Base-by-base conservation (phyloP, 2,329 filamentous ascomycete genomes). In the Fusarium bactridioides region DNA sequence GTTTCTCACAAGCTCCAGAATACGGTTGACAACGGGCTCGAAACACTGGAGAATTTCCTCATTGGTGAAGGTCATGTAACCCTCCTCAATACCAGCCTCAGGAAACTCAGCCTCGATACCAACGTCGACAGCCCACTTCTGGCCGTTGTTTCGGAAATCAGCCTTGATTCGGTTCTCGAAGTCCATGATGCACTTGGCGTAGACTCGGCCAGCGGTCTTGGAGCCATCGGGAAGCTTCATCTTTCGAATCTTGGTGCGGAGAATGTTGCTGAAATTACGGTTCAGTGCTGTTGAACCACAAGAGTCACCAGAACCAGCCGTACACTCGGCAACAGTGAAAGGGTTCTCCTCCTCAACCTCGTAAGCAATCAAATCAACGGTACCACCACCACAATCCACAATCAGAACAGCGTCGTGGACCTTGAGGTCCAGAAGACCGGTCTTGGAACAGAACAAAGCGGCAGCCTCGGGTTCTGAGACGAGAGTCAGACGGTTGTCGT, bases 111-210 rank as follows among this genome's bases (percentile, higher is more conserved):
- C 94, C 86, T 99, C 96, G 78, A 99, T 98, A 79, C 96, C 96
- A 55, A 99, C 96, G 80, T 99, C 96, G 25, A 98, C 95, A 48
- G 96, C 96, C 96, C 96, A 98, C 83, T 98, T 98, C 83, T 98
- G 95, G 55, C 95, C 95, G 82, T 98, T 98, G 86, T 98, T 98
- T 74, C 96, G 91, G 91, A 99, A 99, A 83, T 98, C 96, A 55
- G 96, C 96, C 88, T 99, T 99, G 89, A 99, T 98, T 82, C 96
- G 89, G 89, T 98, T 98, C 86, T 99, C 96, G 79, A 99, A 99
- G 84, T 99, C 96, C 95, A 98, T 98, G 83, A 99, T 98, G 82
- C 95, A 98, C 86, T 98, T 98, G 75, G 95, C 95, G 82, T 98
- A 98, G 61, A 99, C 96, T 83, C 95, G 94, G 47, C 95, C 95